Evolutionary conservation across 768 basidiomycete genomes (phyloP).

Genomic region (Amanita jacksonii): DNA sequence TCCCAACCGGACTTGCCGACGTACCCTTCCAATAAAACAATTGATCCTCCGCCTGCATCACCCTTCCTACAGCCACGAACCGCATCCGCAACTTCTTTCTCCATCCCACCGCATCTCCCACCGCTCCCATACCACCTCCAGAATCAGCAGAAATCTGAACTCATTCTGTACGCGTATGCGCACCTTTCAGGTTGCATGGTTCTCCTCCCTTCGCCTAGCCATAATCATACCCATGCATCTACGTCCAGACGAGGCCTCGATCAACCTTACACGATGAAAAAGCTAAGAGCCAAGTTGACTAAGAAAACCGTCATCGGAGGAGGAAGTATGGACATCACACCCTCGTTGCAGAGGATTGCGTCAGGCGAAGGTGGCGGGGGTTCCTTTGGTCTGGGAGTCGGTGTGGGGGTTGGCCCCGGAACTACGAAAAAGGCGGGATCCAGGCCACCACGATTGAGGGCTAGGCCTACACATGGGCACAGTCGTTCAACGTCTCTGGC

Average conservation of each 20-base stretch:
- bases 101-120: constrained; percentile 15
- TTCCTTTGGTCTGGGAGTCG: not conserved
- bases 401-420: not conserved
- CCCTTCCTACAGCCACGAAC: constrained; percentile 21
- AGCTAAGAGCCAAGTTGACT: constrained; percentile 40
- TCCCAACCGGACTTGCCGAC: not conserved
- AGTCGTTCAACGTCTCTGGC: constrained; percentile 46
- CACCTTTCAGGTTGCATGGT: constrained; percentile 64
- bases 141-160: constrained; percentile 40
- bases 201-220: constrained; percentile 34
- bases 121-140: constrained; percentile 9
- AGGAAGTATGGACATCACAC: constrained; percentile 73
- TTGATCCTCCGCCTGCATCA: constrained; percentile 6
- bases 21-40: too few species aligned
- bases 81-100: constrained; percentile 24
- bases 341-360: constrained; percentile 22
- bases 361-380: not conserved
- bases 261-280: constrained; percentile 34
- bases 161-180: constrained; percentile 79
- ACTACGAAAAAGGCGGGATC: too few species aligned
- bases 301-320: constrained; percentile 50
- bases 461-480: constrained; percentile 31
- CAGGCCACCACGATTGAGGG: constrained; percentile 8
- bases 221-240: constrained; percentile 1
- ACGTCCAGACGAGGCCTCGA: constrained; percentile 20